These are phyloP conservation scores for Yamadazyma akitaensis DNA, from an alignment of 805 yeast species.

Conservation along the genomic window DNA sequence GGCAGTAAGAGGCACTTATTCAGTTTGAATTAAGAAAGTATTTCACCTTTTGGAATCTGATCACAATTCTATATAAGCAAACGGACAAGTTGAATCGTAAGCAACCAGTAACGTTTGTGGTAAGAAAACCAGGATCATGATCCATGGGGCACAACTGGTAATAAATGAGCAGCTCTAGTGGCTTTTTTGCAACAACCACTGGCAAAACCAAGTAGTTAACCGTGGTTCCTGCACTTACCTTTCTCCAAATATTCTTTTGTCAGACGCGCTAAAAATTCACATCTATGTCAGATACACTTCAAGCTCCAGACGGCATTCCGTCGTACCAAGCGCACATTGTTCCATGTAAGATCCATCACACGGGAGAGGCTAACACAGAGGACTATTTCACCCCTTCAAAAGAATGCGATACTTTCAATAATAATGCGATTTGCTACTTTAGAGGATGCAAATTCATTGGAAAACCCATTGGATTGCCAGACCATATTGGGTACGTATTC, in stretches of 20 bases:
- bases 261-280: not conserved
- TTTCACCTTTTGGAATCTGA: too few relatives aligned
- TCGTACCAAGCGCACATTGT: conserved; percentile 21
- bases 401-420: conserved; percentile 13
- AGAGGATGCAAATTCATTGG: conserved; percentile 36
- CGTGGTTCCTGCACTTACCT: too few relatives aligned
- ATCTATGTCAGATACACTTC: conserved; percentile 5
- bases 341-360: conserved; percentile 26
- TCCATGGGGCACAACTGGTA: too few relatives aligned
- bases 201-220: too few relatives aligned
- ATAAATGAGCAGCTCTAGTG: too few relatives aligned
- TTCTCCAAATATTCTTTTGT: not conserved
- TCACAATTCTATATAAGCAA: too few relatives aligned
- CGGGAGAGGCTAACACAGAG: conserved; percentile 31
- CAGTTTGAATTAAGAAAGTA: too few relatives aligned
- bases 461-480: conserved; percentile 14
- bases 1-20: too few relatives aligned
- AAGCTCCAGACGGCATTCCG: conserved; percentile 12
- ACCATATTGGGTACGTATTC: conserved; percentile 25
- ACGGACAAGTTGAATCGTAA: too few relatives aligned
- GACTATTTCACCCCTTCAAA: conserved; percentile 32
- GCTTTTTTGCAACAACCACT: too few relatives aligned
- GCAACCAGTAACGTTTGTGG: too few relatives aligned
- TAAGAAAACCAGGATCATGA: too few relatives aligned
- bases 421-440: conserved; percentile 24